Base-by-base conservation (phyloP, 768 basidiomycete species). In the Amanita jacksonii region DNA sequence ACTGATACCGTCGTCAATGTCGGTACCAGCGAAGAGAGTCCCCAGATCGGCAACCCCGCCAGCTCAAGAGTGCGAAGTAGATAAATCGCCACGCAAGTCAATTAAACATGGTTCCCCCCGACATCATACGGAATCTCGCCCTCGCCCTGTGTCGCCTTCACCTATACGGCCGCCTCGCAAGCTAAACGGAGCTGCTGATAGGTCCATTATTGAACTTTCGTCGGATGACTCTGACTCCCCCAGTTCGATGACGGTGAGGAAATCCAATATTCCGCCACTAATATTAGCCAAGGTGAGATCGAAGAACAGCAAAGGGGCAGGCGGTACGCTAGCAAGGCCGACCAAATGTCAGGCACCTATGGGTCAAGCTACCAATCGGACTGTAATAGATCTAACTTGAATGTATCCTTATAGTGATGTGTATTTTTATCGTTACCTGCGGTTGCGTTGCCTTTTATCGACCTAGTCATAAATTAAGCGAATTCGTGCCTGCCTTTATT, bases 181-280 rank as follows among this genome's bases (percentile, higher is more conserved):
- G n/a, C 18, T 3, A 22, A 30, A 31, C n/a, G 10, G 10, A 24
- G 19, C 18, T 4, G 23, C 13, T 19, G 8, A 34, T 8, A 45
- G 13, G 25, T 30, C 44, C 8, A n/a, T 45, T 36, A 45, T 45
- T 22, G 44, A 45, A 25, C 36, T 45, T 8, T 45, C 44, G 12
- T 45, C 44, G 5, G 37, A 45, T 10, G 44, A 45, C 28, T 43
- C 43, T 13, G 34, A 36, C 13, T 32, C 34, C 12, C 18, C 43
- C 9, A 24, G 20, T 15, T 13, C 3, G 13, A 15, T 23, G 6
- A 7, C 5, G 20, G 20, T 15, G 9, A 24, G 5, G 9, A 6
- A 12, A 6, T 6, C 7, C 12, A 28, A 12, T 28, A 5, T 43
- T 15, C 43, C 18, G 23, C 43, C 43, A 27, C 18, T 43, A 15